Conservation (phyloP, 2,329 filamentous ascomycete species). For the Mollisia scopiformis region DNA sequence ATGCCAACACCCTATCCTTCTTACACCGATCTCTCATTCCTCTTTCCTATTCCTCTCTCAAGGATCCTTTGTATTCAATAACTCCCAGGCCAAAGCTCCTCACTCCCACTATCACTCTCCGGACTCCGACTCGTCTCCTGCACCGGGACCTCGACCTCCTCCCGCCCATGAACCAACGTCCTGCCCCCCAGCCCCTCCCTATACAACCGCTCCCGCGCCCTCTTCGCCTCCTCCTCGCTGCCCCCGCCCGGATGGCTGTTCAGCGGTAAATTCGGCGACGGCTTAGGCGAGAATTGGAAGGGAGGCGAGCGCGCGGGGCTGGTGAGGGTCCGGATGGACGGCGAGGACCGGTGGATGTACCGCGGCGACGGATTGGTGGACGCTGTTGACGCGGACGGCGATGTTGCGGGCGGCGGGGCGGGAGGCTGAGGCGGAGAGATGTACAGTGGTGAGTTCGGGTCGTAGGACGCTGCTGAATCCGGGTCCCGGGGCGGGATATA, state of each 20-base stretch:
- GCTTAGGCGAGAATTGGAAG: no score
- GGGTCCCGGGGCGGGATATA: slow-evolving; percentile 23
- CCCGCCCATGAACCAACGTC: neutral
- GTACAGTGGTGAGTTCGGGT: slow-evolving; percentile 2
- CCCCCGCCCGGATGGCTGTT: no score
- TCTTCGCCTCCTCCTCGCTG: slow-evolving; percentile 8
- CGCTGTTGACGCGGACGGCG: neutral
- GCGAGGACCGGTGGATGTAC: neutral
- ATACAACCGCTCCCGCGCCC: slow-evolving; percentile 11
- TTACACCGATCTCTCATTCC: neutral
- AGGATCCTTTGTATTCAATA: slow-evolving; percentile 15
- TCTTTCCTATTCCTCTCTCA: neutral
- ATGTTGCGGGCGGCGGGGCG: neutral
- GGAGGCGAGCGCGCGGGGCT: neutral
- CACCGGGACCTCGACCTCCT: no score
- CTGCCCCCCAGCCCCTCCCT: neutral
- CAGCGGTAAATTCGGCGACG: no score
- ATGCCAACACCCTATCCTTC: no score
- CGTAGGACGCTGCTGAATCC: no score
- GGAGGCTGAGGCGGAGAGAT: neutral
- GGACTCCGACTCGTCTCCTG: slow-evolving; percentile 7
- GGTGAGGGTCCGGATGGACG: neutral
- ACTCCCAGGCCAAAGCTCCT: slow-evolving; percentile 30
- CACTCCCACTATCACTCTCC: slow-evolving; percentile 14
- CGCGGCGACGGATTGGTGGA: neutral